Percentiles rank a stretch among this genome's conserved stretches.
Conservation (phyloP, 2,329 filamentous ascomycete genomes). For the Colletotrichum lentis region DNA sequence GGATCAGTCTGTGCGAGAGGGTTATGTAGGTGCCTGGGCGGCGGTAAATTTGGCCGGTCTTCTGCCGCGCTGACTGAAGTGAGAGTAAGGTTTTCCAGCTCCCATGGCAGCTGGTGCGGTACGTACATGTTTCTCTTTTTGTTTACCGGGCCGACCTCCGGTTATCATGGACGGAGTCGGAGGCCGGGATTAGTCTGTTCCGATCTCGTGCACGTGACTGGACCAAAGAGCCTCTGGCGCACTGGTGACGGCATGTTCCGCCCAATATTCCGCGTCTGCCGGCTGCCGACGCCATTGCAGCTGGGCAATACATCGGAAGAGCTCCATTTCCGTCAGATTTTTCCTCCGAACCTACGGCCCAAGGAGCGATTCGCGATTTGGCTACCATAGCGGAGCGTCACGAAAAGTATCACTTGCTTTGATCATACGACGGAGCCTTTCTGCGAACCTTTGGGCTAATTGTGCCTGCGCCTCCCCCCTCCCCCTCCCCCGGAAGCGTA, state of each 20-base stretch:
- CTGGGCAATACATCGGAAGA: constrained; percentile 28
- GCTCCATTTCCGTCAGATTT: constrained; percentile 36
- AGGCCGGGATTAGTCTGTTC: constrained; percentile 17
- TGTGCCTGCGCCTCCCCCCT: constrained; percentile 11
- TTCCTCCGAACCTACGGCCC: constrained; percentile 5
- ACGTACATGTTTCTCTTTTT: not conserved
- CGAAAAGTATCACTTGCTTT: constrained; percentile 13
- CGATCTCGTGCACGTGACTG: not conserved
- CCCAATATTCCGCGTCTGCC: not conserved
- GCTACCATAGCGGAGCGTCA: constrained; percentile 25
- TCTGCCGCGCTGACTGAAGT: not conserved
- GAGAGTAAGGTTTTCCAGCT: constrained; percentile 12
- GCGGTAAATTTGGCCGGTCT: not conserved
- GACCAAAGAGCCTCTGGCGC: not conserved
- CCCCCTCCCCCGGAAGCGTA: constrained; percentile 10
- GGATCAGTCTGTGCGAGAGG: constrained; percentile 19
- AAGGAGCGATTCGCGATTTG: constrained; percentile 12
- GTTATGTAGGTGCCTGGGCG: not conserved
- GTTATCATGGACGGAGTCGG: constrained; percentile 2
- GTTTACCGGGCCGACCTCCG: constrained; percentile 9
- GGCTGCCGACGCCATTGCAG: constrained; percentile 22
- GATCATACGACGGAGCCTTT: constrained; percentile 1
- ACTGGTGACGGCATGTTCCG: constrained; percentile 25
- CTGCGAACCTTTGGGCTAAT: constrained; percentile 6
- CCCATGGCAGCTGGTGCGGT: not conserved